Base-by-base conservation (phyloP, 2,329 filamentous ascomycete species). In the Curvularia spicifera region DNA sequence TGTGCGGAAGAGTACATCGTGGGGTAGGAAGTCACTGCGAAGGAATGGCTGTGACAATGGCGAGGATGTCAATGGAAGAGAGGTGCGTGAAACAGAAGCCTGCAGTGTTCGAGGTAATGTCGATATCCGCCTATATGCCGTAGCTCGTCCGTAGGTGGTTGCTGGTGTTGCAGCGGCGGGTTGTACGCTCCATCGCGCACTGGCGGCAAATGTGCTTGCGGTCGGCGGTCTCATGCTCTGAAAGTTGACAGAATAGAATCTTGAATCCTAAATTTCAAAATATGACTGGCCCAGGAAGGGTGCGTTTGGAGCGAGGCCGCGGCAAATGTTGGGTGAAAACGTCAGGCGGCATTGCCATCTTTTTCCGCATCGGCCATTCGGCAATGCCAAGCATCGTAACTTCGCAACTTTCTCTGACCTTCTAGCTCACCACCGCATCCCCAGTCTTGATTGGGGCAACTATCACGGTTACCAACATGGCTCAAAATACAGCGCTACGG, bases 111-210 rank as follows among this genome's bases (percentile, higher is more conserved):
- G 29, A 22, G 72, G 60, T 28, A 65, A 56, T 47, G 71, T 75
- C 22, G 71, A 76, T 81, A 82, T 76, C 75, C 81, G 77, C 66
- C 81, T 76, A 71, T 82, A 81, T 53, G 80, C 76, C 50, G 80
- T 78, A 33, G 81, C 79, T 66, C 80, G 76, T 68, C 79, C 79
- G 67, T 79, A 78, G 58, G 76, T 75, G 64, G 71, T 71, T 56
- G 75, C 67, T 47, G 76, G 64, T 45, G 74, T 64, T 56, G 78
- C 69, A 67, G 75, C 69, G 63, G 76, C 72, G 48, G 74, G 72
- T 56, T 75, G 74, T 63, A 68, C 64, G 66, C 75, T 73, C 59
- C 72, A 72, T 75, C 77, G 74, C 69, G 78, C 78, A 71, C 78
- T 74, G 64, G 72, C 71, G 53, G 76, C 75, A 59, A 80, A 69